These are phyloP conservation scores for Byssoonygena ceratinophila DNA, from an alignment of 2,329 filamentous ascomycete genomes.

Conservation along the genomic window DNA sequence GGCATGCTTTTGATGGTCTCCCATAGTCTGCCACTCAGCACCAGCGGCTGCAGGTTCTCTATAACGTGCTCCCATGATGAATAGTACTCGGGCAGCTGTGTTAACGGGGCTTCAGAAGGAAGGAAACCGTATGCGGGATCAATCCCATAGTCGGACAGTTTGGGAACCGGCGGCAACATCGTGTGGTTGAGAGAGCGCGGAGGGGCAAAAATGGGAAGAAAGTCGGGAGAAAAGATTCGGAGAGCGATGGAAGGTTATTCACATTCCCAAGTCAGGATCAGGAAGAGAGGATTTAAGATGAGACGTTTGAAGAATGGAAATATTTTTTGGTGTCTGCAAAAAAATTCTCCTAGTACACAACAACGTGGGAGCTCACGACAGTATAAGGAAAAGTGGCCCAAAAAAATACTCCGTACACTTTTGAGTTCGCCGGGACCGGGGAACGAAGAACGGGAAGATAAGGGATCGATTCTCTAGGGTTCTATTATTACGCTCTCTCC, in stretches of 20 bases:
- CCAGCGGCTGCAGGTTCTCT: slow-evolving; percentile 73
- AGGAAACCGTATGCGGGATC: slow-evolving; percentile 67
- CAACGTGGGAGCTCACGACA: neutral
- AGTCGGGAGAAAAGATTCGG: neutral
- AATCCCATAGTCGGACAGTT: slow-evolving; percentile 62
- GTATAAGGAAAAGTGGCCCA: neutral
- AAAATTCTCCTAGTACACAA: neutral
- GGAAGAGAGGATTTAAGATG: neutral
- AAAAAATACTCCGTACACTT: slow-evolving; percentile 2
- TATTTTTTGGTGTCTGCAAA: neutral
- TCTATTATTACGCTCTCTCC: neutral
- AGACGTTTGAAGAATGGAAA: neutral
- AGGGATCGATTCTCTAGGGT: neutral
- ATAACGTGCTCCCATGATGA: slow-evolving; percentile 85
- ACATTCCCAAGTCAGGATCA: slow-evolving; percentile 3
- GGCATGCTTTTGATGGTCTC: slow-evolving; percentile 70
- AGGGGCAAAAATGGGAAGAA: neutral
- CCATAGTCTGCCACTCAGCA: slow-evolving; percentile 74
- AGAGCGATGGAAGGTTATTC: neutral
- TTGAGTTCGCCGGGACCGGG: neutral
- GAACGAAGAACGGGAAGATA: slow-evolving; percentile 5
- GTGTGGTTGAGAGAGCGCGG: neutral
- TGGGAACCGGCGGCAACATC: slow-evolving; percentile 40
- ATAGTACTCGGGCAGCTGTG: slow-evolving; percentile 79
- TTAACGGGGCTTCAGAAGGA: slow-evolving; percentile 67